Base-by-base conservation (phyloP, 2,329 filamentous ascomycete genomes). In the Pseudocercospora macadamiae region DNA sequence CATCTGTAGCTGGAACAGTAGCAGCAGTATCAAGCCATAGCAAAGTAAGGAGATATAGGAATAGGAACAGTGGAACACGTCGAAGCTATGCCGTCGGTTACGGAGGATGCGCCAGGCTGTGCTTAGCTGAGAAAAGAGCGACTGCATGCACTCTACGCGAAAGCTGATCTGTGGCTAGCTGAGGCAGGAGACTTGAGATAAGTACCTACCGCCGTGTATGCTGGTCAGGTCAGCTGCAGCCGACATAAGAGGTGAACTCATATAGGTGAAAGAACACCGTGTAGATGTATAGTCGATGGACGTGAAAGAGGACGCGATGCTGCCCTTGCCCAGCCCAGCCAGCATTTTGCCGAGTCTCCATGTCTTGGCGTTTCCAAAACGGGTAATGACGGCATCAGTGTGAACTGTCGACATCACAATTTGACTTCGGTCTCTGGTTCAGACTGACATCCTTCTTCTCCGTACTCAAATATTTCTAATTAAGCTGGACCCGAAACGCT, bases 1-100 rank as follows among this genome's bases (percentile, higher is more conserved):
- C n/a, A n/a, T 65, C 77, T 39, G 28, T 37, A 30, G 30, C 16
- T 32, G 42, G 21, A 14, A 12, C 14, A 39, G 25, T n/a, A 18
- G 45, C 19, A 10, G 4, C 23, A 28, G 21, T 5, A 30, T n/a
- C 39, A 51, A 18, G 28, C 57, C 52, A 59, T 59, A 42, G 25
- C 26, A 34, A 36, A 37, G n/a, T 10, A 18, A 34, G 12, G 48
- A 51, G 10, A 21, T 21, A 21, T 14, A 47, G 42, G 21, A 47
- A 26, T 14, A 26, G 28, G n/a, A n/a, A n/a, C n/a, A n/a, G 21
- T 47, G 42, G 21, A 47, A 45, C 19, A 25, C 12, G 14, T 45
- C 18, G 12, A 12, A 25, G 39, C 39, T 45, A 45, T 45, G 23
- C 39, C 39, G 21, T 21, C 14, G 39, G 21, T 45, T 25, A 39